Conservation (phyloP, 257 asterid species). For the Verbena officinalis region DNA sequence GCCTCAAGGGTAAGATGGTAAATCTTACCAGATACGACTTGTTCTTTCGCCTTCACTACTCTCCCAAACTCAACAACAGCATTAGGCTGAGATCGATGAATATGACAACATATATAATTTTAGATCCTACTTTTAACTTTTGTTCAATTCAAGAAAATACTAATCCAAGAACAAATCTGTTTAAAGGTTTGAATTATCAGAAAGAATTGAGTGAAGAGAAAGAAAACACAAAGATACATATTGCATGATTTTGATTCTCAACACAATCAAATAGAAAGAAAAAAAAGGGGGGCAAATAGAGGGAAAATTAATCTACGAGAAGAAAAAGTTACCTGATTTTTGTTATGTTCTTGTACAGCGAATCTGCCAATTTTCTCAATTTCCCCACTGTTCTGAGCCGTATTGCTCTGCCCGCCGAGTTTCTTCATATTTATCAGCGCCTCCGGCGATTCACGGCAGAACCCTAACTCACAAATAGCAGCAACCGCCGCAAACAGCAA, state of each 20-base stretch:
- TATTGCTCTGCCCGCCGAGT: conserved; percentile 41
- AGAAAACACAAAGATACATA: too few relatives aligned
- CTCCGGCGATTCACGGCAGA: conserved; percentile 29
- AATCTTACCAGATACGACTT: conserved; percentile 48
- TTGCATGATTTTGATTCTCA: not conserved
- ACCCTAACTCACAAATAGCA: conserved; percentile 21
- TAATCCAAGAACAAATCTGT: too few relatives aligned
- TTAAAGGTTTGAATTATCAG: too few relatives aligned
- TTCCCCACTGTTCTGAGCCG: conserved; percentile 36
- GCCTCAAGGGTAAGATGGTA: conserved; percentile 57
- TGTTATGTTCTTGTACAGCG: conserved; percentile 54
- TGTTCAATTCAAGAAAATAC: too few relatives aligned
- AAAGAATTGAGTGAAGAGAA: not conserved
- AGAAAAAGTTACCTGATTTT: conserved; percentile 37
- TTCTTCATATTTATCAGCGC: conserved; percentile 24
- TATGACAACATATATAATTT: not conserved
- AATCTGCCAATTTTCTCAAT: conserved; percentile 49
- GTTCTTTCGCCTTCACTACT: conserved; percentile 47
- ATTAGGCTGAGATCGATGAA: conserved; percentile 44
- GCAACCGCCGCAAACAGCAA: conserved; percentile 25
- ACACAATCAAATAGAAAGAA: not conserved
- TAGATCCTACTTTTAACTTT: not conserved
- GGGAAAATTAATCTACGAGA: not conserved
- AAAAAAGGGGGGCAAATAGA: not conserved
- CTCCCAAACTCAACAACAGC: conserved; percentile 41